These are phyloP conservation scores for Diplodia scrobiculata DNA, from an alignment of 2,329 filamentous ascomycete genomes.

Conservation along the genomic window DNA sequence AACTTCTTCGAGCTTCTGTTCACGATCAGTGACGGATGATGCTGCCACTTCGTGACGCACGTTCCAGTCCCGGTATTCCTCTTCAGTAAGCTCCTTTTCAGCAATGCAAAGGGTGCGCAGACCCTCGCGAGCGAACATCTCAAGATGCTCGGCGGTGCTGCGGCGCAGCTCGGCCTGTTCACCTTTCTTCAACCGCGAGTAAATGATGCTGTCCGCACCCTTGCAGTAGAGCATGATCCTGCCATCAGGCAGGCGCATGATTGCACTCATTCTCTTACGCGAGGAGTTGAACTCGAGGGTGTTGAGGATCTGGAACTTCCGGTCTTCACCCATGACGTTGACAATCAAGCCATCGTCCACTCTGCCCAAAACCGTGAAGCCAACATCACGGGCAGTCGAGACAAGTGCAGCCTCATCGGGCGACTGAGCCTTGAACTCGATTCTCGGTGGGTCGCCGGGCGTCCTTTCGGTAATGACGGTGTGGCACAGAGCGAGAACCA, in stretches of 20 bases:
- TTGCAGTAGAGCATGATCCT: conserved; percentile 93
- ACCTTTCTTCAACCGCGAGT: conserved; percentile 81
- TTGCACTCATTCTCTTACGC: conserved; percentile 96
- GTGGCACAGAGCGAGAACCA: conserved; percentile 91
- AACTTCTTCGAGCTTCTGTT: conserved; percentile 88
- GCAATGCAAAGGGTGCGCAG: conserved; percentile 93
- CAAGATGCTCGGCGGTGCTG: conserved; percentile 87
- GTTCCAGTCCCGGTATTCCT: conserved; percentile 83
- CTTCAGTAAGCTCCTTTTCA: conserved; percentile 74
- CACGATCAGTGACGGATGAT: conserved; percentile 77
- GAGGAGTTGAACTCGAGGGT: conserved; percentile 97
- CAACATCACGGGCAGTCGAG: conserved; percentile 89
- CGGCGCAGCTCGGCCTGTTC: conserved; percentile 82
- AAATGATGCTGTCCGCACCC: conserved; percentile 95
- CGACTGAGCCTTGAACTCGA: conserved; percentile 95
- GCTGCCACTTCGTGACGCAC: conserved; percentile 85
- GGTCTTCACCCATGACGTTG: conserved; percentile 83
- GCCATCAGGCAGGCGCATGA: conserved; percentile 90
- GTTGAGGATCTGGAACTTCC: conserved; percentile 83
- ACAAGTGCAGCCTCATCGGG: conserved; percentile 95
- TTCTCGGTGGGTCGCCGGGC: conserved; percentile 85
- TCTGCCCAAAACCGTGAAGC: conserved; percentile 85
- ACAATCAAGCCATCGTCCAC: conserved; percentile 78
- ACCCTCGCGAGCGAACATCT: conserved; percentile 95
- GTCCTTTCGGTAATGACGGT: conserved; percentile 89